These are phyloP conservation scores for Geum urbanum DNA, from an alignment of 306 rosid species.

Conservation along the genomic window DNA sequence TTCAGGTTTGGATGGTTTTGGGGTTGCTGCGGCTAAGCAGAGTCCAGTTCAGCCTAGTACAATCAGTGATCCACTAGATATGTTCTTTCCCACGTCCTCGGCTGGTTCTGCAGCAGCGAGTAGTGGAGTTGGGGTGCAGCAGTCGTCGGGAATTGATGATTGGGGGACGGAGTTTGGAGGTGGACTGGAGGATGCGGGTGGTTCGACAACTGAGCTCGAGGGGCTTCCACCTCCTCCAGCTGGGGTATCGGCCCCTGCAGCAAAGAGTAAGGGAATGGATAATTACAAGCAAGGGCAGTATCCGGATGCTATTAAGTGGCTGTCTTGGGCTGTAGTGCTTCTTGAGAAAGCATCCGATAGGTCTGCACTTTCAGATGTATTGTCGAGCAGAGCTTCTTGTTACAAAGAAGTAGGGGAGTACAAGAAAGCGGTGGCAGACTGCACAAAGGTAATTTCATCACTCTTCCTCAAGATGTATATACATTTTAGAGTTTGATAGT, in stretches of 20 bases:
- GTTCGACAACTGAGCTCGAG: slow-evolving; percentile 85
- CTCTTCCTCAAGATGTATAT: neutral
- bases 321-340: slow-evolving; percentile 85
- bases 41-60: slow-evolving; percentile 38
- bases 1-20: slow-evolving; percentile 39
- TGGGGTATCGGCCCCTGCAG: slow-evolving; percentile 64
- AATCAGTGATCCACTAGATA: slow-evolving; percentile 64
- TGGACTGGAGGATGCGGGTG: slow-evolving; percentile 55
- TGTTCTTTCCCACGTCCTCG: slow-evolving; percentile 59
- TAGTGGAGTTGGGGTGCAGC: slow-evolving; percentile 36
- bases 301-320: slow-evolving; percentile 97
- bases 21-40: slow-evolving; percentile 35
- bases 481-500: neutral
- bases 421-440: slow-evolving; percentile 96
- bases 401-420: slow-evolving; percentile 98
- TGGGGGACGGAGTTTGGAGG: slow-evolving; percentile 84
- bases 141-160: slow-evolving; percentile 54
- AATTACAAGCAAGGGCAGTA: slow-evolving; percentile 92
- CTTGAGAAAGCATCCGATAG: slow-evolving; percentile 69
- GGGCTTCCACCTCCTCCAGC: slow-evolving; percentile 98
- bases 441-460: slow-evolving; percentile 66
- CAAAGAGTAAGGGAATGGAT: slow-evolving; percentile 90
- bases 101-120: slow-evolving; percentile 31
- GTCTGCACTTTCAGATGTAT: slow-evolving; percentile 49
- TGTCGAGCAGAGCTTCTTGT: slow-evolving; percentile 93